Evolutionary conservation across 2,329 filamentous ascomycete genomes (phyloP).

Genomic region (Stagonosporopsis chrysanthemi): DNA sequence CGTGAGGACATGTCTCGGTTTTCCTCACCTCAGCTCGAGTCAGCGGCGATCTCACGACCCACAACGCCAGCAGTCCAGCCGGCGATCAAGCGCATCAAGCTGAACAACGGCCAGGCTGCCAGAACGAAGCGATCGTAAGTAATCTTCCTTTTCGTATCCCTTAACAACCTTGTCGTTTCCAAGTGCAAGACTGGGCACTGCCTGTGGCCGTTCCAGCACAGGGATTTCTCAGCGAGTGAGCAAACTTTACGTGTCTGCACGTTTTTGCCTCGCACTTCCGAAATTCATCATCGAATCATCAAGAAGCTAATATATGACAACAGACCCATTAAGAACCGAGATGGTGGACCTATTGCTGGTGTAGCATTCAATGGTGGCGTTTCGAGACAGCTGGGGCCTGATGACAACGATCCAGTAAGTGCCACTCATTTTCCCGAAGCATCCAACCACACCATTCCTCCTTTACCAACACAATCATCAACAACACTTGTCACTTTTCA

Average conservation of each 20-base stretch:
- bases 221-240: constrained; percentile 39
- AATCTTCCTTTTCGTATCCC: constrained; percentile 14
- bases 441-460: constrained; percentile 52
- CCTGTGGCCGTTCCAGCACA: constrained; percentile 38
- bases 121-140: constrained; percentile 51
- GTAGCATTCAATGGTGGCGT: constrained; percentile 67
- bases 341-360: constrained; percentile 69
- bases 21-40: constrained; percentile 44
- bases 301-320: constrained; percentile 42
- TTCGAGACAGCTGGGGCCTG: constrained; percentile 66
- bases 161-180: constrained; percentile 22
- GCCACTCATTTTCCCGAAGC: constrained; percentile 52
- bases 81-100: constrained; percentile 44
- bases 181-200: constrained; percentile 28
- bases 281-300: constrained; percentile 32
- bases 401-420: constrained; percentile 64
- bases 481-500: constrained; percentile 35
- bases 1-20: constrained; percentile 40
- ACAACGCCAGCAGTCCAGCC: constrained; percentile 43
- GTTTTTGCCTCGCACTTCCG: constrained; percentile 34
- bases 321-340: constrained; percentile 80
- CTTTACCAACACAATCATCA: constrained; percentile 47
- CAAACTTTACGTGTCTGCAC: constrained; percentile 45
- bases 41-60: constrained; percentile 42
- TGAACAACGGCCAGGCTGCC: constrained; percentile 47